Evolutionary conservation across 345 rosid genomes (phyloP).

Genomic region (Pugionium dolabratum): DNA sequence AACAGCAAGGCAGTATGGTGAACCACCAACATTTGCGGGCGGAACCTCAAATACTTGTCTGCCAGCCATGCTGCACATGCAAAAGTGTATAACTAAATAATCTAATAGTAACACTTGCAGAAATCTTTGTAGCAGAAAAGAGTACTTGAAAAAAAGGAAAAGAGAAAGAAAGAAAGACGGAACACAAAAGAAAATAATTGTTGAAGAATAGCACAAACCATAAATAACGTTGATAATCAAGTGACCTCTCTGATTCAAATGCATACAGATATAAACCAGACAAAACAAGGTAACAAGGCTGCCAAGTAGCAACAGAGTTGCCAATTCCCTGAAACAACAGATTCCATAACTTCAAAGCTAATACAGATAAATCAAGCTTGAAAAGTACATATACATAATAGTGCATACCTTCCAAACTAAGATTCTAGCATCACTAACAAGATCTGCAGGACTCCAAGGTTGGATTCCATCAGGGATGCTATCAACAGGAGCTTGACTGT

Average conservation of each 20-base stretch:
- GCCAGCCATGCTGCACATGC: constrained; percentile 84
- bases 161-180: background rate
- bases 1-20: constrained; percentile 77
- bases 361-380: constrained; percentile 36
- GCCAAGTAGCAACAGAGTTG: constrained; percentile 91
- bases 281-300: constrained; percentile 79
- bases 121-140: constrained; percentile 19
- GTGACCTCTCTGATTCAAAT: constrained; percentile 80
- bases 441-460: constrained; percentile 74
- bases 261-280: constrained; percentile 86
- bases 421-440: constrained; percentile 69
- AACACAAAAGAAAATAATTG: constrained; percentile 19
- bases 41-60: constrained; percentile 89
- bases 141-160: constrained; percentile 10
- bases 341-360: constrained; percentile 11
- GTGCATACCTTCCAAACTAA: constrained; percentile 88
- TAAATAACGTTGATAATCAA: constrained; percentile 75
- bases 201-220: constrained; percentile 56
- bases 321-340: constrained; percentile 78
- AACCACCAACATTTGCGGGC: constrained; percentile 75
- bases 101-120: constrained; percentile 28
- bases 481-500: constrained; percentile 67
- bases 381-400: constrained; percentile 25
- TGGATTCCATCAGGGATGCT: constrained; percentile 57
- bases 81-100: constrained; percentile 5